These are phyloP conservation scores for Mortierella sp. DNA, from an alignment of 371 early-diverging fungal species.

Conservation along the genomic window DNA sequence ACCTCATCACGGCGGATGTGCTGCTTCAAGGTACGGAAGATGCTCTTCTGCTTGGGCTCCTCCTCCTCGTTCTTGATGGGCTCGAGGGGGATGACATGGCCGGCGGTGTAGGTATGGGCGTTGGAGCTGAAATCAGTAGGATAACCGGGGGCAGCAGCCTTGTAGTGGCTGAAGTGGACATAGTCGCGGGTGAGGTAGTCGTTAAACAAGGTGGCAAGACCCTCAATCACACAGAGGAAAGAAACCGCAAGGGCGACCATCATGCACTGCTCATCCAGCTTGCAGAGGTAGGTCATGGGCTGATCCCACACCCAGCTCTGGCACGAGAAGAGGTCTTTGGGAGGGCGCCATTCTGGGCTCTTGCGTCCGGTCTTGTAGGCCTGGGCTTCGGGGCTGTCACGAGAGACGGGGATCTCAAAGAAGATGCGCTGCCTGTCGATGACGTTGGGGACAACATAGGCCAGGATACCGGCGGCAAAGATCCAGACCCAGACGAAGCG, in stretches of 20 bases:
- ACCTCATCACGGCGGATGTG: background rate
- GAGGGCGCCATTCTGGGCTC: background rate
- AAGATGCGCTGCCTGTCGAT: slow-evolving; percentile 11
- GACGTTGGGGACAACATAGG: slow-evolving; percentile 1
- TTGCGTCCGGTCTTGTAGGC: background rate
- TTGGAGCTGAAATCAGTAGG: background rate
- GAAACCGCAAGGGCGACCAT: background rate
- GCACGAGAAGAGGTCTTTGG: slow-evolving; percentile 31
- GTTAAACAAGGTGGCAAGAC: slow-evolving; percentile 13
- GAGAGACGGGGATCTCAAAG: slow-evolving; percentile 21
- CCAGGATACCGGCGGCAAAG: slow-evolving; percentile 8
- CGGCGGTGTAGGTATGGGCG: background rate
- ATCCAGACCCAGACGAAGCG: slow-evolving; percentile 23
- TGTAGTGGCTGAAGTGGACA: slow-evolving; percentile 79
- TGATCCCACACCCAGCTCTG: background rate
- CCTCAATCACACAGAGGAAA: slow-evolving; percentile 18
- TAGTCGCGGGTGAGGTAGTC: slow-evolving; percentile 54
- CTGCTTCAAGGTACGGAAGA: background rate
- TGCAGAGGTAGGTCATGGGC: slow-evolving; percentile 24
- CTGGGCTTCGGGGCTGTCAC: slow-evolving; percentile 11
- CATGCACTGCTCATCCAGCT: slow-evolving; percentile 14
- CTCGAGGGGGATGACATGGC: background rate
- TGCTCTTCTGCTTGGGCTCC: background rate
- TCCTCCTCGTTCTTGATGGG: background rate
- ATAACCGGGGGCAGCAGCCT: background rate